These are phyloP conservation scores for Cyberlindnera xishuangbannaensis DNA, from an alignment of 805 yeast genomes.

Conservation along the genomic window DNA sequence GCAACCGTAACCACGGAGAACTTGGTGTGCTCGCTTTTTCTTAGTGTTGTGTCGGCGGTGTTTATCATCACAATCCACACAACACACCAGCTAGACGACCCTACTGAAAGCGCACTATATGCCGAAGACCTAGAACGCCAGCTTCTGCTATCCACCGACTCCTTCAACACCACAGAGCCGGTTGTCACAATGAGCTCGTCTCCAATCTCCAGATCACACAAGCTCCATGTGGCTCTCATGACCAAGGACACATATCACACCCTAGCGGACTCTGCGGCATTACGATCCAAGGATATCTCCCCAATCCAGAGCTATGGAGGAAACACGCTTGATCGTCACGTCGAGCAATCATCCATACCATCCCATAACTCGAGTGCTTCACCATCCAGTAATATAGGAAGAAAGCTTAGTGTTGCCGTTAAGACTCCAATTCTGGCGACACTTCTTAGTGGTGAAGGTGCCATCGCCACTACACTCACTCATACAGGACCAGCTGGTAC, in stretches of 20 bases:
- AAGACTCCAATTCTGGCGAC: constrained; percentile 19
- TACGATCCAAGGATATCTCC: constrained; percentile 9
- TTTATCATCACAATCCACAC: constrained; percentile 12
- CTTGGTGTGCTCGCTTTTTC: constrained; percentile 3
- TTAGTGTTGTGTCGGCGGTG: constrained; percentile 4
- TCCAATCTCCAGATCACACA: constrained; percentile 1
- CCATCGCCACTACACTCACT: constrained; percentile 2
- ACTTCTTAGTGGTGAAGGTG: constrained; percentile 12
- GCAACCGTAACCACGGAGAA: constrained; percentile 2
- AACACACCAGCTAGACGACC: constrained; percentile 3
- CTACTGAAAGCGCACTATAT: neutral
- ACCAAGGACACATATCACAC: too few relatives aligned
- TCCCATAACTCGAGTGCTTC: neutral
- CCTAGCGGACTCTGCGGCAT: too few relatives aligned
- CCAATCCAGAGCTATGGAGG: constrained; percentile 7
- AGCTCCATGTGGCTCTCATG: neutral
- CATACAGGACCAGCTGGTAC: neutral
- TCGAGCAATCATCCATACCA: too few relatives aligned
- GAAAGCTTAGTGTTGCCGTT: constrained; percentile 7
- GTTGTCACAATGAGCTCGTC: constrained; percentile 2
- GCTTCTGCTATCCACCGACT: constrained; percentile 9
- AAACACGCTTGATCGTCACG: neutral
- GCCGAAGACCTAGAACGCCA: constrained; percentile 10
- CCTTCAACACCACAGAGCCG: constrained; percentile 6
- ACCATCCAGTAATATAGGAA: neutral